These are phyloP conservation scores for Kurtzmaniella quercitrusa DNA, from an alignment of 1,139 yeast species.

Conservation along the genomic window DNA sequence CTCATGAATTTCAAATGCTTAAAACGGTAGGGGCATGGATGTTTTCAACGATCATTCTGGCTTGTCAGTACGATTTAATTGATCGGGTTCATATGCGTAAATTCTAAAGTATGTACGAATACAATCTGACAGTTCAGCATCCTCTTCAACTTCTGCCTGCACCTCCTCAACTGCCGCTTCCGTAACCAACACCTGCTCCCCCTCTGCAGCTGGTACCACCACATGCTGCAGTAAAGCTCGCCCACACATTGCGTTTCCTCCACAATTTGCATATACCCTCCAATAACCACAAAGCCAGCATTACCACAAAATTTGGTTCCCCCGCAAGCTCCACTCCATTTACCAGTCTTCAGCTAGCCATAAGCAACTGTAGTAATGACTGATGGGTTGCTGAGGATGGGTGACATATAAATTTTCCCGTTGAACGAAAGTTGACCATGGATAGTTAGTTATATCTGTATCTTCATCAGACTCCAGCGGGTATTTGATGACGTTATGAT, in stretches of 20 bases:
- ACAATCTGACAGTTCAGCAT: too few relatives aligned
- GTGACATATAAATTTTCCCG: background rate
- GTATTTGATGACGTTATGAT: constrained; percentile 3
- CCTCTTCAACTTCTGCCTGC: too few relatives aligned
- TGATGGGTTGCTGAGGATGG: background rate
- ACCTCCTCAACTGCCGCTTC: background rate
- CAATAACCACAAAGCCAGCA: background rate
- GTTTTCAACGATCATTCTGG: too few relatives aligned
- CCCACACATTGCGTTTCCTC: background rate
- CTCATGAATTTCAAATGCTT: too few relatives aligned
- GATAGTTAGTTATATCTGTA: background rate
- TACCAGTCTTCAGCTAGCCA: background rate
- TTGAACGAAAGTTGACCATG: background rate
- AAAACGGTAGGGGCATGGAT: too few relatives aligned
- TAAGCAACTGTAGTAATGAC: background rate
- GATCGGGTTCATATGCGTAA: too few relatives aligned
- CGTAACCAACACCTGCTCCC: background rate
- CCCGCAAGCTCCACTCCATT: background rate
- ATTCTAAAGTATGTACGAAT: too few relatives aligned
- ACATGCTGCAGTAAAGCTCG: background rate
- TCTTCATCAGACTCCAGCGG: background rate
- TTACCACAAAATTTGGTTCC: background rate
- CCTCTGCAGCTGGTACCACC: too few relatives aligned
- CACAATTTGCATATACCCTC: background rate
- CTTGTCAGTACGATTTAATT: too few relatives aligned